Conservation (phyloP, 108 stramenopile genomes). For the Pinguiococcus pyrenoidosus region DNA sequence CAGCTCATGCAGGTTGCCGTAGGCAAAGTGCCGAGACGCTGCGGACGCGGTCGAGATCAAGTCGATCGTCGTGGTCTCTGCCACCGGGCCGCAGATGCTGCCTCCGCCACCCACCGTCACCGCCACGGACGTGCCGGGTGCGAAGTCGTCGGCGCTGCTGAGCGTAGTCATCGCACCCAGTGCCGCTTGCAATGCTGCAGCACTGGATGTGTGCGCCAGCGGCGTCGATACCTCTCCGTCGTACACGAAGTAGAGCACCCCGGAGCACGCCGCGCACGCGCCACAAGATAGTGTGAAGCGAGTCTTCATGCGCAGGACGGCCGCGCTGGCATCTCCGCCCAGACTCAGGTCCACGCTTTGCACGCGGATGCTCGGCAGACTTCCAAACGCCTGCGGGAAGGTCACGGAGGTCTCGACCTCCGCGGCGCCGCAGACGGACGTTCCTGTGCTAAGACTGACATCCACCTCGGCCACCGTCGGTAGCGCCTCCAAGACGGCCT, state of each 20-base stretch:
- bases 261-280: slow-evolving; percentile 7
- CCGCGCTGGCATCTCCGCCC: slow-evolving; percentile 19
- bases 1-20: slow-evolving; percentile 11
- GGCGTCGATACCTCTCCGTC: slow-evolving; percentile 10
- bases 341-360: slow-evolving; percentile 36
- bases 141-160: slow-evolving; percentile 1
- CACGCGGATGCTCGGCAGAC: slow-evolving; percentile 34
- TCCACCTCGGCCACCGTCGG: slow-evolving; percentile 21
- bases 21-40: slow-evolving; percentile 18
- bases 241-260: slow-evolving; percentile 11
- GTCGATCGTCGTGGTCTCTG: slow-evolving; percentile 2
- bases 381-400: slow-evolving; percentile 52
- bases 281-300: background rate
- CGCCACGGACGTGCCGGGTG: background rate
- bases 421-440: slow-evolving; percentile 27
- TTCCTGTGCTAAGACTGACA: slow-evolving; percentile 14
- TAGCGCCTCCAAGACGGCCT: slow-evolving; percentile 40
- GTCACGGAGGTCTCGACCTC: slow-evolving; percentile 39
- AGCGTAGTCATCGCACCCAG: slow-evolving; percentile 5
- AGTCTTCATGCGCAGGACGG: slow-evolving; percentile 28
- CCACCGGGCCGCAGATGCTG: background rate
- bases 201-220: background rate
- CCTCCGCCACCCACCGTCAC: slow-evolving; percentile 2
- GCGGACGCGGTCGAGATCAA: slow-evolving; percentile 9
- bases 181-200: background rate